Base-by-base conservation (phyloP, 352 stramenopile species). In the Phytophthora sojae region DNA sequence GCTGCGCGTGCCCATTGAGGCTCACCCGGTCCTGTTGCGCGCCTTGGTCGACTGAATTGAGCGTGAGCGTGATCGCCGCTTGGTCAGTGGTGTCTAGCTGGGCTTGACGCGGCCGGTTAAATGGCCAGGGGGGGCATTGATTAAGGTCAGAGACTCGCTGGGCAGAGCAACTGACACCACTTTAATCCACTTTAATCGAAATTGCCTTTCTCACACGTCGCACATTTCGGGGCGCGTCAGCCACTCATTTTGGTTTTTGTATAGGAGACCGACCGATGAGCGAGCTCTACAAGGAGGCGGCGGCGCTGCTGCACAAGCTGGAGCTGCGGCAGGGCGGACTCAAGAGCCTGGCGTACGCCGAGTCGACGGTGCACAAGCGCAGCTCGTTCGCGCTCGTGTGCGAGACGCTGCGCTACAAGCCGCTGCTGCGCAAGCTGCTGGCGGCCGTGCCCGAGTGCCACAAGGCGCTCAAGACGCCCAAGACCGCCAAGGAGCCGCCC, bases 321-420 rank as follows among this genome's bases (percentile, higher is more conserved):
- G 86, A 94, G 74, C 77, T 76, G 30, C 89, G 86, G 6, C 81
- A 92, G 64, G 88, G 87, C 57, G 90, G 90, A 0, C 86, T 97
- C 71, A 97, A 97, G 80, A 90, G 81, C 49, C 85, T 97, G 42
- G 88, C 89, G 59, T 96, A 96, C 51, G 84, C 81, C 8, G 86
- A 95, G 21, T 83, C 86, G 23, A 88, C 94, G 52, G 68, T 87
- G 64, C 88, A 96, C 76, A 97, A 96, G 69, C 88, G 88, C 69
- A 96, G 90, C 77, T 96, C 88, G 21, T 97, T 95, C 67, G 89
- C 89, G 64, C 77, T 97, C 23, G 90, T 96, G 19, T 97, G 90
- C 59, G 89, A 97, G 77, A 97, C 90, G 64, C 76, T 97, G 66
- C 89, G 90, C 26, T 95, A 94, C 76, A 95, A 94, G 71, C 88